Conservation (phyloP, 306 rosid genomes). For the Cicer yamashitae region DNA sequence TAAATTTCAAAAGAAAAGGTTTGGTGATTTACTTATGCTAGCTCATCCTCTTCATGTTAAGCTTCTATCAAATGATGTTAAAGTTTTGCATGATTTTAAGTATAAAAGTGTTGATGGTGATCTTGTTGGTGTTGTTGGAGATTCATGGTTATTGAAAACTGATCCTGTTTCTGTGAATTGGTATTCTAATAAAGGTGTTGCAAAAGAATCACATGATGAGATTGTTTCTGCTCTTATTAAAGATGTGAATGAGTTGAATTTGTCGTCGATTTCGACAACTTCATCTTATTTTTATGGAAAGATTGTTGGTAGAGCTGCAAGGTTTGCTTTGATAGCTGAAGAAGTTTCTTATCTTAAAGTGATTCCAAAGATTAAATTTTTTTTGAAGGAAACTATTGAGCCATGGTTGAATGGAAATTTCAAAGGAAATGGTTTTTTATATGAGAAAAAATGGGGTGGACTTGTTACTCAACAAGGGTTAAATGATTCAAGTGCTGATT, state of each 20-base stretch:
- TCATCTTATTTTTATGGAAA: slow-evolving; percentile 84
- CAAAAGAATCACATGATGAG: slow-evolving; percentile 56
- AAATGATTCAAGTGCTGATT: slow-evolving; percentile 69
- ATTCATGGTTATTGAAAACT: slow-evolving; percentile 68
- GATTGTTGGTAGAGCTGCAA: slow-evolving; percentile 77
- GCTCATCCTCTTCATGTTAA: slow-evolving; percentile 89
- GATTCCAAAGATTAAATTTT: slow-evolving; percentile 60
- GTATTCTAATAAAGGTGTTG: slow-evolving; percentile 70
- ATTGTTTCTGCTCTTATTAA: slow-evolving; percentile 65
- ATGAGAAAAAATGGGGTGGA: slow-evolving; percentile 85
- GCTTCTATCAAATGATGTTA: slow-evolving; percentile 50
- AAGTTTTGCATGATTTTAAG: slow-evolving; percentile 68
- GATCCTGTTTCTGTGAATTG: slow-evolving; percentile 69
- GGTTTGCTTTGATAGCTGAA: slow-evolving; percentile 88
- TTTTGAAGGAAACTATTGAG: slow-evolving; percentile 67
- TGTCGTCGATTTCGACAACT: slow-evolving; percentile 48
- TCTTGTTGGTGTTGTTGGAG: slow-evolving; percentile 89
- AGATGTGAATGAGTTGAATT: slow-evolving; percentile 66
- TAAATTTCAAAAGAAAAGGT: slow-evolving; percentile 72
- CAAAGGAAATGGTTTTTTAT: slow-evolving; percentile 74
- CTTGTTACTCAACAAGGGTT: slow-evolving; percentile 75
- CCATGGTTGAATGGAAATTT: slow-evolving; percentile 89
- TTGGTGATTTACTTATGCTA: slow-evolving; percentile 75
- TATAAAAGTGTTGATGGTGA: slow-evolving; percentile 83
- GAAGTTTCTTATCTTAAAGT: slow-evolving; percentile 62